Conservation (phyloP, 257 asterid species). For the Gentiana macrophylla region DNA sequence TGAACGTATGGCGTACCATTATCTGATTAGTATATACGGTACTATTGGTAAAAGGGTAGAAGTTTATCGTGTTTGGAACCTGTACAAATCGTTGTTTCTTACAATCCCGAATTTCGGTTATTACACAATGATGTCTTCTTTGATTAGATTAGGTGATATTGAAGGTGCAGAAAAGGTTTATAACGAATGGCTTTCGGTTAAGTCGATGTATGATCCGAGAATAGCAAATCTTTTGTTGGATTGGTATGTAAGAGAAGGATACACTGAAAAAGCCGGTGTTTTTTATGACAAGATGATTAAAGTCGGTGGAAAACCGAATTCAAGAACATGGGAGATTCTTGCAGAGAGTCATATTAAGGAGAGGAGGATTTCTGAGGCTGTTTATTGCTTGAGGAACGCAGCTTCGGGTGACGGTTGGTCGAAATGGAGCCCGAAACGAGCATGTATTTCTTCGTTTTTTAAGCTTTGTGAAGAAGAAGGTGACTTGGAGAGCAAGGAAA, state of each 20-base stretch:
- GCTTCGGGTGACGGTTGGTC: conserved; percentile 39
- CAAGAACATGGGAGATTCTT: conserved; percentile 79
- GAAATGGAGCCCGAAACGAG: conserved; percentile 70
- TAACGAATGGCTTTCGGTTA: conserved; percentile 68
- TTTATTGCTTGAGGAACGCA: conserved; percentile 68
- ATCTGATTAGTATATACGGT: conserved; percentile 68
- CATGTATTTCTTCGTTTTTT: conserved; percentile 37
- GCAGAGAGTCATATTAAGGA: conserved; percentile 56
- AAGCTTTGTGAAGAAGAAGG: conserved; percentile 42
- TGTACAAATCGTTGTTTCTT: conserved; percentile 50
- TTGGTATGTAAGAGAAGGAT: conserved; percentile 53
- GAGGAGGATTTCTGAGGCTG: conserved; percentile 47
- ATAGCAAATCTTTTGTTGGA: conserved; percentile 62
- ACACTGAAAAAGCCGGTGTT: conserved; percentile 37
- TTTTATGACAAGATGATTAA: conserved; percentile 56
- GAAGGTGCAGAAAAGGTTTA: conserved; percentile 69
- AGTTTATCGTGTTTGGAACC: conserved; percentile 65
- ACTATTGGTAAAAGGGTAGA: conserved; percentile 63
- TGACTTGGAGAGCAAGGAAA: conserved; percentile 38
- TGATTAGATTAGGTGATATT: conserved; percentile 50
- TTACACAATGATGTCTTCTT: conserved; percentile 57
- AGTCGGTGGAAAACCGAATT: conserved; percentile 64
- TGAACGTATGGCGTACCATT: conserved; percentile 66
- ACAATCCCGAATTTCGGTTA: conserved; percentile 59
- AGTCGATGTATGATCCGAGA: conserved; percentile 54